Percentiles rank a stretch among this genome's conserved stretches.
Evolutionary conservation across 441 rosid genomes (phyloP).

Genomic region (Euphorbia corollata): DNA sequence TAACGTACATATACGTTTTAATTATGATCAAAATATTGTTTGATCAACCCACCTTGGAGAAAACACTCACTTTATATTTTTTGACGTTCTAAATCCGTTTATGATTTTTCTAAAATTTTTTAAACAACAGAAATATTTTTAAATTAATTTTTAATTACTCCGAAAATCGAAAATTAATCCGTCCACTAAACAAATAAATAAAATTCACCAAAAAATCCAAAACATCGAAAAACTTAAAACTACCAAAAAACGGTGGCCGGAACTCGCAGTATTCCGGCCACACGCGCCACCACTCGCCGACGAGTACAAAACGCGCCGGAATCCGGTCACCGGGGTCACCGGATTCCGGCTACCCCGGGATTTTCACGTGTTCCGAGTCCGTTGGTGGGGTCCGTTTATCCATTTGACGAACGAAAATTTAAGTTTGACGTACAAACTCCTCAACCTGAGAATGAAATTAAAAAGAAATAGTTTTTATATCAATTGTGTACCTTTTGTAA

Average conservation of each 20-base stretch:
- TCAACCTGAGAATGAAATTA: neutral
- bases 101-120: too few relatives aligned
- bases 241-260: neutral
- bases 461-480: too few relatives aligned
- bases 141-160: neutral
- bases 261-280: neutral
- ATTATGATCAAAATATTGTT: neutral
- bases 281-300: neutral
- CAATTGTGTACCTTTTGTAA: too few relatives aligned
- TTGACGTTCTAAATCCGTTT: too few relatives aligned
- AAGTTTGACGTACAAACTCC: neutral
- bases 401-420: neutral
- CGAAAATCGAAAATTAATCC: neutral
- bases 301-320: too few relatives aligned
- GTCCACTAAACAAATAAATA: neutral
- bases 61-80: neutral
- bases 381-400: neutral
- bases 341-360: neutral
- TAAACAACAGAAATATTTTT: neutral
- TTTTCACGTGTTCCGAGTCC: neutral
- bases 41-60: neutral
- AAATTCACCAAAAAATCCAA: neutral
- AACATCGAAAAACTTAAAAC: too few relatives aligned
- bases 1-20: neutral
- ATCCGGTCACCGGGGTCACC: too few relatives aligned